phyloP scores from a whole-genome alignment of 2,329 filamentous ascomycete genomes.

The Fonsecaea monophora region DNA sequence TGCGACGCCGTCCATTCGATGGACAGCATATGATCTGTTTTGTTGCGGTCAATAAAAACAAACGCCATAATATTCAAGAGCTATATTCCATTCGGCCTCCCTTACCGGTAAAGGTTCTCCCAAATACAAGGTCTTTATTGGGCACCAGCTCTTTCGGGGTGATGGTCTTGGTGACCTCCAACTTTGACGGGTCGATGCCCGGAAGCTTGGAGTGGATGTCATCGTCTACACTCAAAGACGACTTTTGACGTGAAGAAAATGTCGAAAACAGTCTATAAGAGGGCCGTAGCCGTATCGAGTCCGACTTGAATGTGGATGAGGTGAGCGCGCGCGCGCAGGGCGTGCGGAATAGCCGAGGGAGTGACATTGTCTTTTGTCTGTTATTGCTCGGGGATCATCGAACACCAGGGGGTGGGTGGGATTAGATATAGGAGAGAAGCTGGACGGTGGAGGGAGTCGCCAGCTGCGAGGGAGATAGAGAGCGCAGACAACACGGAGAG shows the following conservation, averaged over 20 bases:
- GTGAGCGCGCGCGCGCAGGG: slow-evolving; percentile 32
- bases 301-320: slow-evolving; percentile 20
- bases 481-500: not conserved
- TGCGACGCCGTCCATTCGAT: slow-evolving; percentile 87
- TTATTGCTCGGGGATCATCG: slow-evolving; percentile 1
- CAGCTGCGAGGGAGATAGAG: not conserved
- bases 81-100: slow-evolving; percentile 52
- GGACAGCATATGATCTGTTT: slow-evolving; percentile 90
- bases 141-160: slow-evolving; percentile 76
- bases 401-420: not conserved
- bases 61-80: slow-evolving; percentile 1
- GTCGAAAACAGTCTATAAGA: slow-evolving; percentile 34
- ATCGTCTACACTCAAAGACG: slow-evolving; percentile 29
- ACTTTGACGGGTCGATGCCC: slow-evolving; percentile 77
- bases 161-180: slow-evolving; percentile 75
- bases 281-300: slow-evolving; percentile 28
- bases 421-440: not conserved
- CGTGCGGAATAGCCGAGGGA: slow-evolving; percentile 35
- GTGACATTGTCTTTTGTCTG: slow-evolving; percentile 26
- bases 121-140: slow-evolving; percentile 85
- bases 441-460: not conserved
- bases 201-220: slow-evolving; percentile 51
- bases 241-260: slow-evolving; percentile 28
- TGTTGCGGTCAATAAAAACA: not conserved
- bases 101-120: slow-evolving; percentile 80